phyloP scores from a whole-genome alignment of 805 yeast genomes.

The Cyberlindnera mississippiensis region DNA sequence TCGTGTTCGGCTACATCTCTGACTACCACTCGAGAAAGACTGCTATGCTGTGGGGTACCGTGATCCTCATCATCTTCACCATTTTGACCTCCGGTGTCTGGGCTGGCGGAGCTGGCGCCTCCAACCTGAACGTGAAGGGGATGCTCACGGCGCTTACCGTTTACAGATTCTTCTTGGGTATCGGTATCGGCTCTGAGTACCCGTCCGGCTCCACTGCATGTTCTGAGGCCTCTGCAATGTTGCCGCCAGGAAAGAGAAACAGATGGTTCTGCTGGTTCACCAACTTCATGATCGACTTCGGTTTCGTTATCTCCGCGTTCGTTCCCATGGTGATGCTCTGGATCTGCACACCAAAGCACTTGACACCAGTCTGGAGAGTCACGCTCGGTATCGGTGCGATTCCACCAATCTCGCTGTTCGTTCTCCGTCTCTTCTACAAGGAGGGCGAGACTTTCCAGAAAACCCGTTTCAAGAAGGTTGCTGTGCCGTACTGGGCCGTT shows the following conservation, averaged over 20 bases:
- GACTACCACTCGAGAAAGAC: slow-evolving; percentile 77
- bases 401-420: slow-evolving; percentile 75
- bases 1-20: slow-evolving; percentile 73
- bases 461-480: slow-evolving; percentile 59
- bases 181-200: slow-evolving; percentile 93
- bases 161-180: slow-evolving; percentile 83
- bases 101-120: slow-evolving; percentile 43
- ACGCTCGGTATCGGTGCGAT: slow-evolving; percentile 88
- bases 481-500: slow-evolving; percentile 63
- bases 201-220: slow-evolving; percentile 93
- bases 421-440: slow-evolving; percentile 68
- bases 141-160: slow-evolving; percentile 80
- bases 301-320: slow-evolving; percentile 79
- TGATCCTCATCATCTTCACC: slow-evolving; percentile 71
- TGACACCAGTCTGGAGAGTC: slow-evolving; percentile 87
- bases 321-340: slow-evolving; percentile 83
- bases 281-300: slow-evolving; percentile 79
- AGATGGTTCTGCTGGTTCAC: slow-evolving; percentile 89
- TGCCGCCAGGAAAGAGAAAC: slow-evolving; percentile 82
- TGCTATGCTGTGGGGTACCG: slow-evolving; percentile 79
- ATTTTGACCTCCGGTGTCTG: slow-evolving; percentile 81
- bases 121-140: slow-evolving; percentile 48
- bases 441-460: slow-evolving; percentile 72
- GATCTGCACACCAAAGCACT: slow-evolving; percentile 69
- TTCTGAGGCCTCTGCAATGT: slow-evolving; percentile 79